Evolutionary conservation across 441 rosid genomes (phyloP).

Genomic region (Erodium trifolium): DNA sequence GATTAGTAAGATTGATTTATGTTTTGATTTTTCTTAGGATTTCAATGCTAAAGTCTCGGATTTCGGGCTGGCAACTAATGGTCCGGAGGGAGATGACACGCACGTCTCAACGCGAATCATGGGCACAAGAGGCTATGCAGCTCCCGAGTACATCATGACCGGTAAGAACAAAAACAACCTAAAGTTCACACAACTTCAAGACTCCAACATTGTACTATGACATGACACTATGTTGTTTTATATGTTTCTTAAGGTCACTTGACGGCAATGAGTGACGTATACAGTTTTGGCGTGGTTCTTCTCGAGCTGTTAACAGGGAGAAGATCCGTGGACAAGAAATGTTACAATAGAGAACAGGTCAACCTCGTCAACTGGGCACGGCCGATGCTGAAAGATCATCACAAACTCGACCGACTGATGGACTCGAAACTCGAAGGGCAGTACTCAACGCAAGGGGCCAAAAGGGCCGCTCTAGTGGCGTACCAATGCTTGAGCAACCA

Average conservation of each 20-base stretch:
- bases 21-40: conserved; percentile 28
- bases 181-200: background rate
- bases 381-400: conserved; percentile 45
- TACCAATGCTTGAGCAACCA: conserved; percentile 56
- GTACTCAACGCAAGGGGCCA: conserved; percentile 51
- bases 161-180: conserved; percentile 9
- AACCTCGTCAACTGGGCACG: conserved; percentile 56
- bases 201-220: background rate
- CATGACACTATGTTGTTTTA: background rate
- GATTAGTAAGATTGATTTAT: too few relatives aligned
- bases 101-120: conserved; percentile 63
- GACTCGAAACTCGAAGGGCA: conserved; percentile 64
- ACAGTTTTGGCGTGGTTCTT: conserved; percentile 41
- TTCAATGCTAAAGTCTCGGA: conserved; percentile 57
- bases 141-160: conserved; percentile 22
- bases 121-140: conserved; percentile 74
- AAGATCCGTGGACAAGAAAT: conserved; percentile 48
- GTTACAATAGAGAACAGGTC: conserved; percentile 38
- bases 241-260: conserved; percentile 34
- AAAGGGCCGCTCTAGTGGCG: conserved; percentile 54
- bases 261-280: conserved; percentile 23
- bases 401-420: conserved; percentile 45
- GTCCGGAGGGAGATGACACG: conserved; percentile 48
- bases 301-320: conserved; percentile 49
- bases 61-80: conserved; percentile 46